Conservation (phyloP, 768 basidiomycete genomes). For the Mycena vulgaris region DNA sequence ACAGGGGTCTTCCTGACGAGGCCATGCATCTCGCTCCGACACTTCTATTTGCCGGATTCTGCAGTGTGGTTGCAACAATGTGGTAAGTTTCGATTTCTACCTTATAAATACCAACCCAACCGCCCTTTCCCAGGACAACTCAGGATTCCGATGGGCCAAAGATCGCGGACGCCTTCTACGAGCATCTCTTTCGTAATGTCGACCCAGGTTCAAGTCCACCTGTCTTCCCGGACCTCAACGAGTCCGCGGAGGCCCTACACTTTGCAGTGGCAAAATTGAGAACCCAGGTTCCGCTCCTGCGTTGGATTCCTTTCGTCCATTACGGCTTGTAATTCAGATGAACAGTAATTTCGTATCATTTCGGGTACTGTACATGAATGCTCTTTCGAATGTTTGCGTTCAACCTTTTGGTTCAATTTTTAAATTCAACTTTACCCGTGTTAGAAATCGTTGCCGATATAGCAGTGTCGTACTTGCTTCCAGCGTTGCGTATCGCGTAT, state of each 20-base stretch:
- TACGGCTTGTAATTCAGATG: too few species aligned
- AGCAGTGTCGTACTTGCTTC: too few species aligned
- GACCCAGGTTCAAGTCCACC: background rate
- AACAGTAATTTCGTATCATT: too few species aligned
- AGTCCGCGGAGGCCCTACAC: constrained; percentile 6
- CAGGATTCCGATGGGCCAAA: background rate
- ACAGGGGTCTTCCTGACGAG: constrained; percentile 42
- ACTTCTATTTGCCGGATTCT: constrained; percentile 36
- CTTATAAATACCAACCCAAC: background rate
- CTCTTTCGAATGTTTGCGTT: too few species aligned
- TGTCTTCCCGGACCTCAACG: background rate
- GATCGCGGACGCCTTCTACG: constrained; percentile 5
- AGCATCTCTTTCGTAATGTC: background rate
- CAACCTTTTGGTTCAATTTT: too few species aligned
- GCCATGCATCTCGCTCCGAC: constrained; percentile 44
- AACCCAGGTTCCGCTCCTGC: background rate
- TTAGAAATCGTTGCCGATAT: too few species aligned
- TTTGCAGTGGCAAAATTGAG: background rate
- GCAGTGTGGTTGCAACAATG: too few species aligned
- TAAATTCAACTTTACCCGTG: too few species aligned
- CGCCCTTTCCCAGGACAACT: background rate
- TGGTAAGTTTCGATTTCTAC: background rate
- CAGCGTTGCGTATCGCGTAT: too few species aligned
- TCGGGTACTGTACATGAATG: too few species aligned
- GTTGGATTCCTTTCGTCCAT: too few species aligned